Conservation (phyloP, 2,329 filamentous ascomycete genomes). For the Myrmaecium sp. region DNA sequence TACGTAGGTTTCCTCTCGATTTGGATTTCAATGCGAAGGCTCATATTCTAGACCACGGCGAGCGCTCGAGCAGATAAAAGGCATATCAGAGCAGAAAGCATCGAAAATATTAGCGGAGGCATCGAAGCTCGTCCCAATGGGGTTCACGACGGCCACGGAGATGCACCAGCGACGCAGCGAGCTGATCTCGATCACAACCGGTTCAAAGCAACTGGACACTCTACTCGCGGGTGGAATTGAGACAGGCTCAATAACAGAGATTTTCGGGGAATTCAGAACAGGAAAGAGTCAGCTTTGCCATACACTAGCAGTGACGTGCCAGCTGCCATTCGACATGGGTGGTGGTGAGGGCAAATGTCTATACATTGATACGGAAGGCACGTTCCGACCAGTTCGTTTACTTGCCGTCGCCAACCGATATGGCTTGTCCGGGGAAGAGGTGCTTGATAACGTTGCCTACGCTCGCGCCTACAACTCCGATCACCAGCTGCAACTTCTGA, state of each 20-base stretch:
- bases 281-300: slow-evolving; percentile 99
- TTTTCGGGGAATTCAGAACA: slow-evolving; percentile 95
- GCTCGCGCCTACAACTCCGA: slow-evolving; percentile 97
- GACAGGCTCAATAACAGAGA: slow-evolving; percentile 92
- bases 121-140: slow-evolving; percentile 93
- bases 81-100: slow-evolving; percentile 94
- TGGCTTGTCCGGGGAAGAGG: slow-evolving; percentile 88
- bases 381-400: slow-evolving; percentile 80
- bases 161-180: slow-evolving; percentile 97
- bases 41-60: slow-evolving; percentile 39
- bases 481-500: slow-evolving; percentile 86
- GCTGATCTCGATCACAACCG: slow-evolving; percentile 93
- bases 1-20: slow-evolving; percentile 38
- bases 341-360: slow-evolving; percentile 96
- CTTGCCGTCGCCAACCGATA: slow-evolving; percentile 88
- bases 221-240: slow-evolving; percentile 87
- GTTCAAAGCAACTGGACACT: slow-evolving; percentile 93
- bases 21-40: slow-evolving; percentile 4
- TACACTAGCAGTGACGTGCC: slow-evolving; percentile 94
- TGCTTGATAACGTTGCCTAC: slow-evolving; percentile 95
- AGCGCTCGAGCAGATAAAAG: slow-evolving; percentile 85
- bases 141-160: slow-evolving; percentile 95
- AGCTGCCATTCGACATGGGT: slow-evolving; percentile 96
- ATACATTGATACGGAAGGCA: slow-evolving; percentile 97
- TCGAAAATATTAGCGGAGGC: slow-evolving; percentile 81